Conservation (phyloP, 306 rosid species). For the Begonia masoniana region DNA sequence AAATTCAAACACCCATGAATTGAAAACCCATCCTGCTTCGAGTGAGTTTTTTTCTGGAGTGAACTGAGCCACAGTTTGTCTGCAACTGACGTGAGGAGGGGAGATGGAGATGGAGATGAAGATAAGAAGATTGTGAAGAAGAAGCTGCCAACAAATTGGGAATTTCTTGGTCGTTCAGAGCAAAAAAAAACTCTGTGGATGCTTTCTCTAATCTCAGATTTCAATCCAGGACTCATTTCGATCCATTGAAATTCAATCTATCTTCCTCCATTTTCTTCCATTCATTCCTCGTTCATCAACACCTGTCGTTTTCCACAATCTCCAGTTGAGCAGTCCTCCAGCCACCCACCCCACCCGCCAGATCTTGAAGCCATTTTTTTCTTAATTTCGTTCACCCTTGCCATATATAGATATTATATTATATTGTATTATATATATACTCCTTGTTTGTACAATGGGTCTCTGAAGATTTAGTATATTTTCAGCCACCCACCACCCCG, state of each 20-base stretch:
- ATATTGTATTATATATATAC: too few relatives aligned
- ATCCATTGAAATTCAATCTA: conserved; percentile 70
- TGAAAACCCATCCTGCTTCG: too few relatives aligned
- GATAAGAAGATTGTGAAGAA: conserved; percentile 38
- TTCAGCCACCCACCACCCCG: conserved; percentile 13
- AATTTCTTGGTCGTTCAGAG: not conserved
- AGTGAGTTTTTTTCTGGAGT: too few relatives aligned
- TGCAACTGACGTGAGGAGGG: not conserved
- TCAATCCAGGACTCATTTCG: conserved; percentile 1
- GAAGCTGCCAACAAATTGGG: conserved; percentile 28
- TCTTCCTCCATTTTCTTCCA: conserved; percentile 44
- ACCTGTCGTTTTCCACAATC: conserved; percentile 38
- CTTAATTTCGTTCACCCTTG: not conserved
- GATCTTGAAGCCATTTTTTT: conserved; percentile 20
- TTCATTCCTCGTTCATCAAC: conserved; percentile 15
- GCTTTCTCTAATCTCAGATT: too few relatives aligned
- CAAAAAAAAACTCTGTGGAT: too few relatives aligned
- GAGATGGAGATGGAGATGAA: conserved; percentile 9
- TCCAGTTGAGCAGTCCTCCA: conserved; percentile 36
- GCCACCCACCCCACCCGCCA: conserved; percentile 36
- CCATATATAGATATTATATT: not conserved
- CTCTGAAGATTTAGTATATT: conserved; percentile 4
- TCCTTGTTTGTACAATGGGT: too few relatives aligned
- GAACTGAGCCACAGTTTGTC: too few relatives aligned
- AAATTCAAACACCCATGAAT: too few relatives aligned